Conservation (phyloP, 257 asterid species). For the Jacaranda copaia region DNA sequence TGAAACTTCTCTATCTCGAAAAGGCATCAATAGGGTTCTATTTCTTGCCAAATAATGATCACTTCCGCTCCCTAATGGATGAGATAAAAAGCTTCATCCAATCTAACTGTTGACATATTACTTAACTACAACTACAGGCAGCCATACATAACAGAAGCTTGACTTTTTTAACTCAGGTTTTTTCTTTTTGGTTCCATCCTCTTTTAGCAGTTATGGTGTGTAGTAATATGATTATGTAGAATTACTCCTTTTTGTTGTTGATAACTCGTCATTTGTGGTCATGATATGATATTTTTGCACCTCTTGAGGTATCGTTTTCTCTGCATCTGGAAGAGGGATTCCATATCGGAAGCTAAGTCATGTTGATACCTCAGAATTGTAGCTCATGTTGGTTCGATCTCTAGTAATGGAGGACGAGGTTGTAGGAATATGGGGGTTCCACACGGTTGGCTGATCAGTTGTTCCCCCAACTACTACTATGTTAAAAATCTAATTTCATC, state of each 20-base stretch:
- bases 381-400: slow-evolving; percentile 23
- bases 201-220: slow-evolving; percentile 46
- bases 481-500: slow-evolving; percentile 41
- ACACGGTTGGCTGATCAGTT: slow-evolving; percentile 14
- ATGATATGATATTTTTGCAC: slow-evolving; percentile 38
- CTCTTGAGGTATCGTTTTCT: slow-evolving; percentile 23
- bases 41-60: slow-evolving; percentile 62
- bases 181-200: neutral
- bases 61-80: slow-evolving; percentile 53
- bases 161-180: slow-evolving; percentile 39
- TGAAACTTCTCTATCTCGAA: slow-evolving; percentile 54
- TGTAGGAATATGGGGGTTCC: slow-evolving; percentile 23
- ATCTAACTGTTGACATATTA: slow-evolving; percentile 40
- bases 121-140: slow-evolving; percentile 30
- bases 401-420: slow-evolving; percentile 31
- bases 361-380: slow-evolving; percentile 6
- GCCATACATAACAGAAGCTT: slow-evolving; percentile 46
- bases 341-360: slow-evolving; percentile 33
- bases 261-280: slow-evolving; percentile 39
- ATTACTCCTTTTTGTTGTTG: slow-evolving; percentile 39
- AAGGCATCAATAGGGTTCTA: slow-evolving; percentile 66
- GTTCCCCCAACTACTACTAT: slow-evolving; percentile 26
- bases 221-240: slow-evolving; percentile 51
- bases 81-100: slow-evolving; percentile 57
- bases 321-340: slow-evolving; percentile 15